Evolutionary conservation across 306 rosid genomes (phyloP).

Genomic region (Quillaja saponaria): DNA sequence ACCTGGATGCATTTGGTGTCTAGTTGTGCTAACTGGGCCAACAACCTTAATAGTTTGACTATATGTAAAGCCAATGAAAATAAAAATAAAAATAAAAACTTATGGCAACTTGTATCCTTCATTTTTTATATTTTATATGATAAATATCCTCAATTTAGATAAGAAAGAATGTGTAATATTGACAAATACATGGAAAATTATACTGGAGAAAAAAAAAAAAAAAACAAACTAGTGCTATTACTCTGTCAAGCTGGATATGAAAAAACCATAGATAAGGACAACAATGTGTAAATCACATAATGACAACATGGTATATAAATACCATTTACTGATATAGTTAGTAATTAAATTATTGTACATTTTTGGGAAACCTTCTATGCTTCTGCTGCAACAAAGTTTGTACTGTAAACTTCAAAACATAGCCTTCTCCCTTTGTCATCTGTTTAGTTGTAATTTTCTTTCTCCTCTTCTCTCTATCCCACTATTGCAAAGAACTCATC

Average conservation of each 20-base stretch:
- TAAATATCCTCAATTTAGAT: too few relatives aligned
- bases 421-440: conserved; percentile 19
- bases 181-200: conserved; percentile 24
- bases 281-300: conserved; percentile 17
- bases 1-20: too few relatives aligned
- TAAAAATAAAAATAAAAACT: too few relatives aligned
- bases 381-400: conserved; percentile 31
- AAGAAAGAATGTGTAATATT: background rate
- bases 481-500: conserved; percentile 28
- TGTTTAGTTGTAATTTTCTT: background rate
- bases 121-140: too few relatives aligned
- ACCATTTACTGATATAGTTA: conserved; percentile 23
- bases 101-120: too few relatives aligned
- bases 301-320: conserved; percentile 20
- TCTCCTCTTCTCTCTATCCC: conserved; percentile 7
- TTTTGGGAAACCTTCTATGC: conserved; percentile 24
- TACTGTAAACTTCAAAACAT: conserved; percentile 14
- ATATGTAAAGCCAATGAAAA: too few relatives aligned
- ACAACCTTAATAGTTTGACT: too few relatives aligned
- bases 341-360: conserved; percentile 37
- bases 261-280: conserved; percentile 27
- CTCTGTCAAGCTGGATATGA: conserved; percentile 27
- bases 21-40: too few relatives aligned
- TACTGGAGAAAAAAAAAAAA: conserved; percentile 9
- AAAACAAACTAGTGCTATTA: conserved; percentile 25